A percentile compares a stretch with the other conserved stretches of the same genome.
Conservation (phyloP, 768 basidiomycete species). For the Tubosaeta sp. region DNA sequence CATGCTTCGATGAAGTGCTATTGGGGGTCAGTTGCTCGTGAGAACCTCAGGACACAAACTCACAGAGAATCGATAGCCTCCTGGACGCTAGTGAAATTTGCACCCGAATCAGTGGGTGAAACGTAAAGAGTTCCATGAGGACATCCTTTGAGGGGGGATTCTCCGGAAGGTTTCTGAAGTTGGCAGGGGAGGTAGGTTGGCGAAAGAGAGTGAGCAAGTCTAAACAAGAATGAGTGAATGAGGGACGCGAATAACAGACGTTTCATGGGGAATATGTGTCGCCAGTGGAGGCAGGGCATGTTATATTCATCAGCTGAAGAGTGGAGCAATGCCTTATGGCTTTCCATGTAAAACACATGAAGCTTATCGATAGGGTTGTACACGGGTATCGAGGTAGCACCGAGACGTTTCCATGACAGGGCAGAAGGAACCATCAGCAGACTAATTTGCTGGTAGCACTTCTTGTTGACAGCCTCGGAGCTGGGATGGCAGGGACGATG, state of each 20-base stretch:
- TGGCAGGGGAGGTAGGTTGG: constrained; percentile 48
- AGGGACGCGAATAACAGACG: constrained; percentile 3
- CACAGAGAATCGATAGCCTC: constrained; percentile 54
- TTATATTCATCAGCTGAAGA: no score
- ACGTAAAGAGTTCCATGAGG: constrained; percentile 59
- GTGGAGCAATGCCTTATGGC: no score
- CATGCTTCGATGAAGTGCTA: constrained; percentile 40
- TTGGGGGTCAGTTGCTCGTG: background rate
- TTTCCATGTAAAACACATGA: no score
- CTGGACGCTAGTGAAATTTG: constrained; percentile 49
- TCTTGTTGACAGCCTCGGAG: no score
- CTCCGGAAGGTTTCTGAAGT: constrained; percentile 38
- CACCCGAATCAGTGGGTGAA: constrained; percentile 42
- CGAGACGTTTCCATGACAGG: no score
- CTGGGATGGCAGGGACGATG: no score
- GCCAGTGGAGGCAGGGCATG: background rate
- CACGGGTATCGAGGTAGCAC: no score
- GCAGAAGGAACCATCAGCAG: no score
- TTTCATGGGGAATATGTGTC: constrained; percentile 6
- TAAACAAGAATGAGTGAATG: background rate
- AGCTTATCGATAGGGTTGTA: no score
- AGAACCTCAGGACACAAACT: constrained; percentile 10
- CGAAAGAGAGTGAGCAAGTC: constrained; percentile 35
- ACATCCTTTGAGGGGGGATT: constrained; percentile 49
- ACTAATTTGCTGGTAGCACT: no score